Percentiles rank a stretch among this genome's conserved stretches.
phyloP scores from a whole-genome alignment of 1,284 basidiomycete genomes.

The Polyporus tsugae region DNA sequence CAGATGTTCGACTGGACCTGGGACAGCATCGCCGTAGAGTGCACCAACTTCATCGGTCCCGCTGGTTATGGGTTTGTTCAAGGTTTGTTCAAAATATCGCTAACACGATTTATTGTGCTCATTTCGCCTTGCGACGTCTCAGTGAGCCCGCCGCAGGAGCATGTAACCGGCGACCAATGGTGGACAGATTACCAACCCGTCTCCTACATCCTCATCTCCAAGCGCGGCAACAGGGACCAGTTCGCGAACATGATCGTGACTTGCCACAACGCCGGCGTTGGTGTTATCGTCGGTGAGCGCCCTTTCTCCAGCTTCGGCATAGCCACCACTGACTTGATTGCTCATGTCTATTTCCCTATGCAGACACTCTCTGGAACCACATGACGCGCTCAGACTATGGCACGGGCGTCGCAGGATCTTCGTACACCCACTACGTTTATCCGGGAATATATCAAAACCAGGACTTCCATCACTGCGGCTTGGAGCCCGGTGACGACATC shows the following conservation, averaged over 20 bases:
- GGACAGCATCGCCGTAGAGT: slow-evolving; percentile 69
- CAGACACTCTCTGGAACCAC: slow-evolving; percentile 73
- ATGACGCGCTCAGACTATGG: slow-evolving; percentile 60
- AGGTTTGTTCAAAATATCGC: slow-evolving; percentile 45
- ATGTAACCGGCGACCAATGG: slow-evolving; percentile 61
- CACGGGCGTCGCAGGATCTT: slow-evolving; percentile 57
- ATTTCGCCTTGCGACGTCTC: neutral
- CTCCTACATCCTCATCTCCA: slow-evolving; percentile 66
- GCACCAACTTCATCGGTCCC: slow-evolving; percentile 70
- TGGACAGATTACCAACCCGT: slow-evolving; percentile 79
- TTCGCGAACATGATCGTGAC: slow-evolving; percentile 64
- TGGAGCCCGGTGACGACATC: slow-evolving; percentile 60
- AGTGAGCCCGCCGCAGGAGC: slow-evolving; percentile 60
- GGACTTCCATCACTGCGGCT: slow-evolving; percentile 73
- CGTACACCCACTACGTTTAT: slow-evolving; percentile 66
- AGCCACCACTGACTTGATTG: neutral
- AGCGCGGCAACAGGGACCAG: slow-evolving; percentile 62
- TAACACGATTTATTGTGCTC: neutral
- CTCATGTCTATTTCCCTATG: neutral
- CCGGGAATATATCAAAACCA: slow-evolving; percentile 61
- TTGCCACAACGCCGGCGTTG: slow-evolving; percentile 68
- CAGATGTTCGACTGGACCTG: slow-evolving; percentile 49
- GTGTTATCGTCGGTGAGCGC: slow-evolving; percentile 61
- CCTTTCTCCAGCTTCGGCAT: slow-evolving; percentile 11
- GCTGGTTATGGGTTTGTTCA: slow-evolving; percentile 74